Base-by-base conservation (phyloP, 805 yeast species). In the Cephaloascus fragrans region DNA sequence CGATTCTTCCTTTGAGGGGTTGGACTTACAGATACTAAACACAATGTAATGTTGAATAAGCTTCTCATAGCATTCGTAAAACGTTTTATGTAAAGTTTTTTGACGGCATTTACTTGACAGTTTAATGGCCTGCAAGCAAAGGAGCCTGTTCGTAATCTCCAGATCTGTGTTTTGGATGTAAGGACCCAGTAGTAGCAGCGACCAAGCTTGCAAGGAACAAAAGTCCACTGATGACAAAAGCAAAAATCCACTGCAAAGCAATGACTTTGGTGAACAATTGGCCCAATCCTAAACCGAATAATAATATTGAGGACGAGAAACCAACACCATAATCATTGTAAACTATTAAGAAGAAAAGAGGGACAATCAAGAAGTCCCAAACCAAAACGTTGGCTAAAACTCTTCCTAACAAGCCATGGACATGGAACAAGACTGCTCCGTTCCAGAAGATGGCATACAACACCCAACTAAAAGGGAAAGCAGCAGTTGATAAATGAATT, bases 201-300 rank as follows among this genome's bases (percentile, higher is more conserved):
- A 73, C 57, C 15, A 74, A 47, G 4, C 83, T 64, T 37, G 69
- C 55, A 17, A 78, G 49, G 41, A 78, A 68, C 53, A 81, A 67
- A 23, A 78, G 39, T 4, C 74, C 78, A 8, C 83, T 60, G 44
- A 83, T 83, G 39, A 73, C 57, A 46, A 82, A 76, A 3, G 88
- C 94, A 63, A 85, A 85, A 46, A 82, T 74, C 95, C 95, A 85
- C 63, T 85, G 95, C 47, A 85, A 67, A 2, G 90, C 90, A 61
- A 85, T 69, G 29, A 76, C 63, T 59, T 74, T 81, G 36, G 77
- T 73, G 52, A 77, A 67, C 39, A 85, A 54, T 59, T 85, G 95
- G 39, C 81, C 80, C 35, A 82, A 62, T 3, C 80, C 90, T 35
- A 85, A 55, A 28, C 84, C 89, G 41, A 82, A 68, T 44, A 71